phyloP scores from a whole-genome alignment of 2,329 filamentous ascomycete genomes.

The Sordariomycetes sp. region DNA sequence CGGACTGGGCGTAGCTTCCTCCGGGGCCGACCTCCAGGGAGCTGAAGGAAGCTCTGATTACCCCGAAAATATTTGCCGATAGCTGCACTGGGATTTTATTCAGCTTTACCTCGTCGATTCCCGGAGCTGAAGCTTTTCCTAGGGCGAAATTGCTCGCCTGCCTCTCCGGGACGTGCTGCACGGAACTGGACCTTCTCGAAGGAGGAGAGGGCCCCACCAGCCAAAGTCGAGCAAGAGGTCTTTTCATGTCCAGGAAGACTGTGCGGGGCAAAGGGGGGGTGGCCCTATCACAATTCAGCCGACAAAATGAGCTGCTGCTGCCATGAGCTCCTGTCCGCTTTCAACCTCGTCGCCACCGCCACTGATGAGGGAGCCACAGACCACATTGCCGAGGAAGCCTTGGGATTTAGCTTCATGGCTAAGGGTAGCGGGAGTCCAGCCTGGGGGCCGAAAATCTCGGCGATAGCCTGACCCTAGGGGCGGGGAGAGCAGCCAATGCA shows the following conservation, averaged over 20 bases:
- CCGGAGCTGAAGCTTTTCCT: not conserved
- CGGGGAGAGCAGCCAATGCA: not conserved
- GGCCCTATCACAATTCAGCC: not conserved
- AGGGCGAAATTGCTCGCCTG: not conserved
- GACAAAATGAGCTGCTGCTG: not conserved
- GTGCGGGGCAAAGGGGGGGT: not conserved
- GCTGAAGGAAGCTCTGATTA: not conserved
- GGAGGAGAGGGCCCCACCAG: not conserved
- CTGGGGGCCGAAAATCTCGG: not conserved
- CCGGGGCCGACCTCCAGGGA: not conserved
- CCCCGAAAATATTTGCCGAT: not conserved
- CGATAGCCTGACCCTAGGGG: not conserved
- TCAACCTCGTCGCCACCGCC: not conserved
- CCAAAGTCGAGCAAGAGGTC: not conserved
- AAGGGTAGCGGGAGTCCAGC: not conserved
- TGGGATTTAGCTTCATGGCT: not conserved
- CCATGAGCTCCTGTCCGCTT: not conserved
- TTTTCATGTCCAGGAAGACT: not conserved
- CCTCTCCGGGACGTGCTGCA: not conserved
- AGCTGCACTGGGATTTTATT: not conserved
- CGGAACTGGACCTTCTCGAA: not conserved
- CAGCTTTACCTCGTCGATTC: not conserved
- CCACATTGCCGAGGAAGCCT: not conserved
- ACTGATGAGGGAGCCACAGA: not conserved
- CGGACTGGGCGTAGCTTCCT: not conserved